Base-by-base conservation (phyloP, 805 yeast species). In the Saccharomycopsis sp. region DNA sequence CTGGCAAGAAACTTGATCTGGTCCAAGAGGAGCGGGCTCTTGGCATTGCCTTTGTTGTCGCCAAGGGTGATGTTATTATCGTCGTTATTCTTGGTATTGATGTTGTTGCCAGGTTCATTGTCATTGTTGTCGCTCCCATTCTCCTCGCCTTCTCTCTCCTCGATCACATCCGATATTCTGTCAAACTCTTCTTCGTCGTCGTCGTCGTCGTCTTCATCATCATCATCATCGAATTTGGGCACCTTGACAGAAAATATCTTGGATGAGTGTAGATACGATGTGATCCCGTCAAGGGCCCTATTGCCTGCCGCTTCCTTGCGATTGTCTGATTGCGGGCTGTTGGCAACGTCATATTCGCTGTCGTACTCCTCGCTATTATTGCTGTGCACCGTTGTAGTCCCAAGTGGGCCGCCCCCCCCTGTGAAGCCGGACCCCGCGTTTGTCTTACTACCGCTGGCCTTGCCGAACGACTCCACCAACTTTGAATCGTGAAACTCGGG, bases 211-310 rank as follows among this genome's bases (percentile, higher is more conserved):
- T 35, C 35, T 12, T 34, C 42, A 5, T 45, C 45, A 23, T 29
- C 34, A 12, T 41, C 44, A 2, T 45, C 45, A 16, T 39, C 43
- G 25, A 42, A 35, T 15, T 25, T 37, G 6, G 49, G 46, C 4
- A 33, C 26, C 22, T 30, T 38, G 8, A 25, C 30, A 18, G 41
- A 36, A n/a, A 42, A 35, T 1, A 46, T 42, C 41, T 27, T 36
- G 4, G 39, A 36, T 8, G 42, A 32, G 9, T 42, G 43, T 25
- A 46, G 34, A 29, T 42, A 38, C n/a, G 36, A 20, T 15, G 34
- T 33, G 17, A 31, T 20, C 16, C 19, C 39, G 23, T 22, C 38
- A 18, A 23, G 17, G 3, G 27, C 20, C 32, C 18, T 19, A 18
- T 26, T 21, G 34, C 30, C 18, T 29, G 25, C 39, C 17, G 17